Evolutionary conservation across 768 basidiomycete species (phyloP), one percentile per base, ranked within the genome.

Genomic region (Tylopilus sp.): DNA sequence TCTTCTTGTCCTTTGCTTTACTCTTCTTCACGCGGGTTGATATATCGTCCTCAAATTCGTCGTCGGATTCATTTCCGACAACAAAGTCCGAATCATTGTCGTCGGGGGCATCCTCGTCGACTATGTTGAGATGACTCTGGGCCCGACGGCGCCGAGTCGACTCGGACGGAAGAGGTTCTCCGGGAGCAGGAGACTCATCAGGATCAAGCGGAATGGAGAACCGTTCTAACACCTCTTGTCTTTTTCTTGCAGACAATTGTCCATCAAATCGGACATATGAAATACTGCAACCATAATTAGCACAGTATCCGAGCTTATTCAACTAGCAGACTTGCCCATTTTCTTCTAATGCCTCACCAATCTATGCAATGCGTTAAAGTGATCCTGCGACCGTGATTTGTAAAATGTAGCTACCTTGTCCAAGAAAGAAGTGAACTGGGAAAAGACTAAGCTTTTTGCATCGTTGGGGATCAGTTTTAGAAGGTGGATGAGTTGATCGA

Each of bases 381-480:
- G 40, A 36, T 14, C 40, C 45, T 17, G 25, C 26, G 3, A 31
- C 1, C 19, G 28, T 25, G 2, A n/a, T 6, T 16, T 10, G 4
- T 24, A 31, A 33, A 31, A 31, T 4, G 37, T 29, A 28, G 25
- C 45, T 55, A 86, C 90, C 74, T 90, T 87, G 72, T 90, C 86
- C 48, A 93, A 68, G 71, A 91, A 93, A 3, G 83, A 80, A 4
- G 91, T 95, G 62, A 93, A 95, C 61, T 95, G 92, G 3, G 89
- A 92, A 64, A 95, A 95, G 1, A 95, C 90, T 3, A 95, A 73
- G 3, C 87, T 86, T 68, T 95, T 95, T 56, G 92, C 87, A 2
- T 76, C 79, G 4, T 60, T 54, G 1, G 88, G 87, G 6, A 83
- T 87, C 13, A 92, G 68, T 55, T 79, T 74, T 38, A 95, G 75